These are phyloP conservation scores for Naumovozyma castellii DNA, from an alignment of 805 yeast genomes.

Conservation along the genomic window DNA sequence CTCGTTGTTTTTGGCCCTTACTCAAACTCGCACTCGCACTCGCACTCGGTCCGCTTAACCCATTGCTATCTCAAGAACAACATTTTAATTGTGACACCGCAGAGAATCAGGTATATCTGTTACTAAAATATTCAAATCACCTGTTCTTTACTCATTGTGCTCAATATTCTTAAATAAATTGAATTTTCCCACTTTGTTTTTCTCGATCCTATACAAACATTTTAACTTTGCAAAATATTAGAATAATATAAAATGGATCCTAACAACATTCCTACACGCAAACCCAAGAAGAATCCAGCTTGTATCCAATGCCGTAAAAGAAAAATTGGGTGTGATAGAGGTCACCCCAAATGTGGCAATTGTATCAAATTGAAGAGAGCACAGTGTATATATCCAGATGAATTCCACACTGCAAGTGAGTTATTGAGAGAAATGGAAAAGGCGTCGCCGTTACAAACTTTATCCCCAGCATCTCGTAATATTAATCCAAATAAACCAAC, in stretches of 20 bases:
- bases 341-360: conserved; percentile 35
- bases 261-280: background rate
- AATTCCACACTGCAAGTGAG: background rate
- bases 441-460: no score
- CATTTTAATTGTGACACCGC: background rate
- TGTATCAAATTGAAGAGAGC: conserved; percentile 16
- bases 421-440: background rate
- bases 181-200: no score
- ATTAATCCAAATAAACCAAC: no score
- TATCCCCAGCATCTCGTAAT: no score
- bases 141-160: background rate
- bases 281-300: conserved; percentile 3
- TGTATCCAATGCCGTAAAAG: conserved; percentile 28
- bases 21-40: background rate
- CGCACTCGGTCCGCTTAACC: background rate
- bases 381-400: conserved; percentile 1
- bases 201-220: no score
- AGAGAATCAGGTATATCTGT: no score
- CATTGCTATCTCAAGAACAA: background rate
- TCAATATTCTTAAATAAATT: background rate
- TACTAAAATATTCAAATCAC: background rate
- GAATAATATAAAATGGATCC: background rate
- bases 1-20: background rate
- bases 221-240: no score
- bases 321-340: conserved; percentile 36